Evolutionary conservation across 1,139 yeast genomes (phyloP).

Genomic region (Sugiyamaella paludigena): DNA sequence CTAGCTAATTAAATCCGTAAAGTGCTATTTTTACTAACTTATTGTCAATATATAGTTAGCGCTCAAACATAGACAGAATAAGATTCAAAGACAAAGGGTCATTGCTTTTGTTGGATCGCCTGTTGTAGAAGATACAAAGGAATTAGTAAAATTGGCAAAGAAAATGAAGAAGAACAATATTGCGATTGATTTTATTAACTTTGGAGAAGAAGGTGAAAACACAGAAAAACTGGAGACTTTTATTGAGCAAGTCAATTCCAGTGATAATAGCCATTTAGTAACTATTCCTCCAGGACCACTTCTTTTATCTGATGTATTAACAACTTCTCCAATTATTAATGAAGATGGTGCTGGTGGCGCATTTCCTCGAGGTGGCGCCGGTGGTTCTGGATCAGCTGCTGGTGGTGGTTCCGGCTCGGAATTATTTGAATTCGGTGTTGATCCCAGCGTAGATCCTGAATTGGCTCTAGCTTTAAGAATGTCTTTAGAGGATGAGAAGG

Average conservation of each 20-base stretch:
- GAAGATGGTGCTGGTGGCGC: slow-evolving; percentile 51
- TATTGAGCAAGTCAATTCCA: slow-evolving; percentile 68
- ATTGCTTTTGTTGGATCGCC: slow-evolving; percentile 91
- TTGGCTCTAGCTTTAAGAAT: slow-evolving; percentile 89
- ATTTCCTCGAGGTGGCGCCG: slow-evolving; percentile 47
- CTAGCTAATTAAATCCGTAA: no score
- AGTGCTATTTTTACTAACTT: background rate
- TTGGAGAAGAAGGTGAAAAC: slow-evolving; percentile 84
- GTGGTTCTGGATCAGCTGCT: slow-evolving; percentile 45
- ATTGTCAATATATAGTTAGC: slow-evolving; percentile 49
- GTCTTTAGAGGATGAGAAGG: slow-evolving; percentile 78
- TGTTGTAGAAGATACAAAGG: slow-evolving; percentile 64
- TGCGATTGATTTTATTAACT: slow-evolving; percentile 85
- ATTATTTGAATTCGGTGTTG: slow-evolving; percentile 62
- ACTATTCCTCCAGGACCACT: slow-evolving; percentile 89
- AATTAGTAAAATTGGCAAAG: slow-evolving; percentile 81
- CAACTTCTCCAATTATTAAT: slow-evolving; percentile 64
- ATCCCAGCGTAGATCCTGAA: slow-evolving; percentile 95
- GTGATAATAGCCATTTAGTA: slow-evolving; percentile 78
- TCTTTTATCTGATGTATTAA: slow-evolving; percentile 69
- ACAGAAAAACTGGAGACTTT: slow-evolving; percentile 79
- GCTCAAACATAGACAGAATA: slow-evolving; percentile 92
- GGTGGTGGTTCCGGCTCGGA: slow-evolving; percentile 43
- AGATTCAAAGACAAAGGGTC: slow-evolving; percentile 87
- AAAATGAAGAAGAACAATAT: slow-evolving; percentile 91